Percentiles rank a stretch among this genome's conserved stretches.
These are phyloP conservation scores for Leccinum truebloodii DNA, from an alignment of 768 basidiomycete genomes.

Conservation along the genomic window DNA sequence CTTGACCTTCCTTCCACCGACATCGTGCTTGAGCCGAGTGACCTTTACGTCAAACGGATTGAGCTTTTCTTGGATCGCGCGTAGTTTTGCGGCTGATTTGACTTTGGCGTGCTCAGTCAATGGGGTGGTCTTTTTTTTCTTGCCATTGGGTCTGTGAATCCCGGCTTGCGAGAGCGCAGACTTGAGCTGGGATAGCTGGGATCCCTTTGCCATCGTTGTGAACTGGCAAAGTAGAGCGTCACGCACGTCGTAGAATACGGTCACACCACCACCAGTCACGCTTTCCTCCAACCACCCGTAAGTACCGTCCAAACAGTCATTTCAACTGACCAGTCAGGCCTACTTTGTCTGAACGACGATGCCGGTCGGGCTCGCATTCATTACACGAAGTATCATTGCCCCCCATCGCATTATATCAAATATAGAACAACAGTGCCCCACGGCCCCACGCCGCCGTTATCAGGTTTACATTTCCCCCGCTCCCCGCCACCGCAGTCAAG, in stretches of 20 bases:
- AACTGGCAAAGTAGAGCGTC: not conserved
- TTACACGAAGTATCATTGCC: not conserved
- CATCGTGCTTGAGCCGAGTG: conserved; percentile 90
- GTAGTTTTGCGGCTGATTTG: conserved; percentile 75
- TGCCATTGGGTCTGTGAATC: conserved; percentile 58
- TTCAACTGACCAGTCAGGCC: not conserved
- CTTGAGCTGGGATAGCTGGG: conserved; percentile 91
- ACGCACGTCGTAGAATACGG: conserved; percentile 3
- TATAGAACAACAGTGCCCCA: not conserved
- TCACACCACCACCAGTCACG: not conserved
- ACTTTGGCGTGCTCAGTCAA: conserved; percentile 77
- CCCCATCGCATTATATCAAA: not conserved
- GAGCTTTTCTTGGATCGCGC: conserved; percentile 80
- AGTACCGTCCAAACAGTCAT: not conserved
- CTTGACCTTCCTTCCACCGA: conserved; percentile 84
- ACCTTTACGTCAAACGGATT: conserved; percentile 96
- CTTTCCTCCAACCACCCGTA: not conserved
- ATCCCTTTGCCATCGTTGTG: conserved; percentile 57
- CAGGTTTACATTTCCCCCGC: not conserved
- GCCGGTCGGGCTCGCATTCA: not conserved
- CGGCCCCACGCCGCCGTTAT: not conserved
- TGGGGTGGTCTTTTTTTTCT: conserved; percentile 65
- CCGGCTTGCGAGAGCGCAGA: conserved; percentile 80
- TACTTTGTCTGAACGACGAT: not conserved
- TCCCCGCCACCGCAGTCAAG: not conserved